phyloP scores from a whole-genome alignment of 2,329 filamentous ascomycete genomes.

The Ophiostoma himal-ulmi region DNA sequence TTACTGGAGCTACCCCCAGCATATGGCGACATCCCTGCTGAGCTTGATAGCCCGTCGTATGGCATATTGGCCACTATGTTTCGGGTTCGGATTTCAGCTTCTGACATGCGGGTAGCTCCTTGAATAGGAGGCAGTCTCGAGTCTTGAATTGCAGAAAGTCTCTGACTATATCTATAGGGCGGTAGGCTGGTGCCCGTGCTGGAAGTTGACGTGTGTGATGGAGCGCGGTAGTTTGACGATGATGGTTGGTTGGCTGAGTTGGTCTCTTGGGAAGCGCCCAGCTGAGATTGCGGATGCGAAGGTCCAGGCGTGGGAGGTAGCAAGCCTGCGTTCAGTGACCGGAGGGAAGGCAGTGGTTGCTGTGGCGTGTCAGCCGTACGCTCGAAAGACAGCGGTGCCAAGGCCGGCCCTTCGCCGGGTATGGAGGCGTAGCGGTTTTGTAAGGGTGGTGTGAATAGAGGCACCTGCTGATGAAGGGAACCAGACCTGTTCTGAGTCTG shows the following conservation, averaged over 20 bases:
- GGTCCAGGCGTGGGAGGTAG: constrained; percentile 1
- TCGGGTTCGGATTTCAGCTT: neutral
- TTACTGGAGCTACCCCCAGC: constrained; percentile 1
- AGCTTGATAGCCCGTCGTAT: too few species aligned
- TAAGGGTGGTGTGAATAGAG: constrained; percentile 20
- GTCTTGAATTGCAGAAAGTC: neutral
- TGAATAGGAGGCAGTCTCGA: neutral
- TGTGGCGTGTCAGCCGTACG: neutral
- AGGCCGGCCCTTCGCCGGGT: constrained; percentile 20
- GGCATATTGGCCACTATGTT: too few species aligned
- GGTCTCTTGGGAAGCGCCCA: neutral
- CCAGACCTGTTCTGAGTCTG: neutral
- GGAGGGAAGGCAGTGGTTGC: constrained; percentile 21
- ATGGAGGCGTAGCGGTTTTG: constrained; percentile 24
- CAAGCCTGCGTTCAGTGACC: constrained; percentile 12
- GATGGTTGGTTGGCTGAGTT: neutral
- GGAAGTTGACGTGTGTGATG: constrained; percentile 34
- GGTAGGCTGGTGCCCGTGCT: neutral
- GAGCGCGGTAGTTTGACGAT: neutral
- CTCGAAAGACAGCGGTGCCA: constrained; percentile 11
- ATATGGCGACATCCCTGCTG: constrained; percentile 15
- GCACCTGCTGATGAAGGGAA: constrained; percentile 4
- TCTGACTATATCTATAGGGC: constrained; percentile 6
- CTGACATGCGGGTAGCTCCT: neutral
- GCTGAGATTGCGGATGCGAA: neutral